Evolutionary conservation across 331 rosid species (phyloP), one percentile per base, ranked within the genome.

Genomic region (Erythrophleum ivorense): DNA sequence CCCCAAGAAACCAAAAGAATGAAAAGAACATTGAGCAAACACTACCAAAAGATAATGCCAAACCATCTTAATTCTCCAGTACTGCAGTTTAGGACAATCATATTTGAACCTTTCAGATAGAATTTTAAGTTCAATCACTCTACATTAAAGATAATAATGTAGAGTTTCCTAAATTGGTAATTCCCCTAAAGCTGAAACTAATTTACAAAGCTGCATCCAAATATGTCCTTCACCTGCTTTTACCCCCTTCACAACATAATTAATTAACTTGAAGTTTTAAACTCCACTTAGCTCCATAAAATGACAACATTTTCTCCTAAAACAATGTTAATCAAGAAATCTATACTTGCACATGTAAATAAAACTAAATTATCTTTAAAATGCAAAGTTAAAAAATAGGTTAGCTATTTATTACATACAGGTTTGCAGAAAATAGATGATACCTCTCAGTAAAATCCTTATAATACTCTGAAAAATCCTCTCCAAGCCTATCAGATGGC

Each of bases 401-500:
- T 52, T 11, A 74, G 34, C 16, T 50, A 31, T 74, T 68, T 69
- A 31, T 68, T 74, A 31, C 21, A 34, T 45, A 60, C 41, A 70
- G 41, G 49, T 45, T 53, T 31, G 18, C 11, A 41, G 14, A 82
- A 76, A 49, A 85, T 50, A 72, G 66, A 54, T 31, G 3, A 73
- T 86, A 92, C 99, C 99, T 96, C 83, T 92, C 98, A 41, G 93
- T 94, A 69, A 94, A 92, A 76, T 96, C 97, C 84, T 89, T 88
- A 81, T 84, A 86, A 36, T 76, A 84, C 79, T 90, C 98, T 1
- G 98, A 90, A 75, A 96, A 96, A 89, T 96, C 98, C 87, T 94
- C 99, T 62, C 99, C 99, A 80, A 96, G 94, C 86, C 97, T 91
- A 91, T 96, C 98, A 73, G 99, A 96, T 80, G 99, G 99, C 80